Evolutionary conservation across 257 asterid genomes (phyloP).

Genomic region (Solanum chiquidenum): DNA sequence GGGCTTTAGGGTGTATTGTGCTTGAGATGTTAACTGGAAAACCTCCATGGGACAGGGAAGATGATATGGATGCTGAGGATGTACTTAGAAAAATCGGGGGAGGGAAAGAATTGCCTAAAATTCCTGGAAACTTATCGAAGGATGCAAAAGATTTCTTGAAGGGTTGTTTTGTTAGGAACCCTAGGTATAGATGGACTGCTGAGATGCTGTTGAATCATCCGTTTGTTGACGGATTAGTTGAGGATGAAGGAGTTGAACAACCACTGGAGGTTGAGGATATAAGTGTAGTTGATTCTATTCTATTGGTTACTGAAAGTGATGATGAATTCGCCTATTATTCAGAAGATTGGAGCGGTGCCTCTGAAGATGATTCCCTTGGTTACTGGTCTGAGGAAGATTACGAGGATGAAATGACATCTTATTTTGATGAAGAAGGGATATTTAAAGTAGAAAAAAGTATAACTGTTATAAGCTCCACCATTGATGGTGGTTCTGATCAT

Average conservation of each 20-base stretch:
- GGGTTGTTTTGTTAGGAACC: conserved; percentile 74
- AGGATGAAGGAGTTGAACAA: conserved; percentile 25
- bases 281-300: conserved; percentile 30
- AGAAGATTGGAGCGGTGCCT: conserved; percentile 23
- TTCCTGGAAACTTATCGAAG: conserved; percentile 41
- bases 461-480: conserved; percentile 8
- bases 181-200: conserved; percentile 62
- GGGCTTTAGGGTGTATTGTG: conserved; percentile 88
- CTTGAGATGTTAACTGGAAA: conserved; percentile 78
- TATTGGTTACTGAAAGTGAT: conserved; percentile 39
- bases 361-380: conserved; percentile 27
- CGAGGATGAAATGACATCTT: conserved; percentile 24
- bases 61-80: conserved; percentile 28
- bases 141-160: conserved; percentile 66
- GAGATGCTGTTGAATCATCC: conserved; percentile 68
- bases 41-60: conserved; percentile 39
- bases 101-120: conserved; percentile 44
- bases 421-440: conserved; percentile 16
- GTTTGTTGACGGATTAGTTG: conserved; percentile 37
- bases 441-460: conserved; percentile 17
- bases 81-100: conserved; percentile 40
- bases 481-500: conserved; percentile 24
- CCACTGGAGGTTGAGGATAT: conserved; percentile 43
- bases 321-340: conserved; percentile 26
- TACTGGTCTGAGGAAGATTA: conserved; percentile 48